Evolutionary conservation across 2,329 filamentous ascomycete genomes (phyloP).

Genomic region (Sordariomycetes sp.): DNA sequence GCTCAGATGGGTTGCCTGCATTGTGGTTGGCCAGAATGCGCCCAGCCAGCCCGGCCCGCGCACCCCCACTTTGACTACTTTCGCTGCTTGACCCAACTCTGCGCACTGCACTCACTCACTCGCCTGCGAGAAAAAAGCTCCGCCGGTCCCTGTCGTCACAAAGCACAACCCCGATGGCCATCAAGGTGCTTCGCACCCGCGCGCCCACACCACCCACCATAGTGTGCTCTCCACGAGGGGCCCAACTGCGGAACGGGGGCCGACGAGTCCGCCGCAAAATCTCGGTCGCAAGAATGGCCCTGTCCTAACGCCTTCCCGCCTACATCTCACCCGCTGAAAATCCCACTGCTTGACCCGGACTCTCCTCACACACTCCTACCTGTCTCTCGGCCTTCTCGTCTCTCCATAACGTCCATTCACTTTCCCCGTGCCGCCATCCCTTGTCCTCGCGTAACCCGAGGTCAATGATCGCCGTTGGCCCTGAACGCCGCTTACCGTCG

Average conservation of each 20-base stretch:
- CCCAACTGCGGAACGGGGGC: not conserved
- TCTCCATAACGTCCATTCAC: not conserved
- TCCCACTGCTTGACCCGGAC: not conserved
- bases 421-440: not conserved
- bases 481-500: not conserved
- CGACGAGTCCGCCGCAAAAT: not conserved
- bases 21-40: no score
- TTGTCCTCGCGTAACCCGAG: not conserved
- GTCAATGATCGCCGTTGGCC: not conserved
- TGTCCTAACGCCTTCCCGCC: not conserved
- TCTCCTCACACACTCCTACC: not conserved
- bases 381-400: not conserved
- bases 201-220: not conserved
- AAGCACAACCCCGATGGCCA: constrained; percentile 3
- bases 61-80: no score
- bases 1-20: no score
- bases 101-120: not conserved
- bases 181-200: constrained; percentile 5
- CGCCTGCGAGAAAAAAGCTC: not conserved
- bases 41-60: no score
- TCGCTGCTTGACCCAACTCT: no score
- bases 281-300: not conserved
- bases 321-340: not conserved
- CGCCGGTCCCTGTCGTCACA: not conserved
- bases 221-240: not conserved